Percentiles rank a stretch among this genome's conserved stretches.
These are phyloP conservation scores for Geosmithia putterillii DNA, from an alignment of 2,329 filamentous ascomycete genomes.

Conservation along the genomic window DNA sequence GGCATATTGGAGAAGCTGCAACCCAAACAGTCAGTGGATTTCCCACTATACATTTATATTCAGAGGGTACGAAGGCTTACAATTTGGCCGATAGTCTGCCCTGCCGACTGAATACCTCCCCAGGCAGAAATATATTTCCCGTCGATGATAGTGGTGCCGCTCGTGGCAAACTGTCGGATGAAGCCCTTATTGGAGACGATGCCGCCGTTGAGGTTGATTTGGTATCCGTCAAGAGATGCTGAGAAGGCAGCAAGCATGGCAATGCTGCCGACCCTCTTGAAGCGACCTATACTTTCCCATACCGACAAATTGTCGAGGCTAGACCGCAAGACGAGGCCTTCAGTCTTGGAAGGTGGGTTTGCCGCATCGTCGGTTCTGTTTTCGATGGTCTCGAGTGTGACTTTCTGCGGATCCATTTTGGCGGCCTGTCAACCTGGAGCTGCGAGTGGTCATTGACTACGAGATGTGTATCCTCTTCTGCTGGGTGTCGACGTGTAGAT, in stretches of 20 bases:
- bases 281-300: constrained; percentile 21
- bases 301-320: constrained; percentile 21
- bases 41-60: neutral
- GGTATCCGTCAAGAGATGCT: constrained; percentile 28
- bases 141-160: constrained; percentile 16
- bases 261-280: constrained; percentile 19
- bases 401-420: too few relatives aligned
- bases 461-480: too few relatives aligned
- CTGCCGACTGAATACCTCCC: constrained; percentile 24
- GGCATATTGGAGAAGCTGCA: constrained; percentile 16
- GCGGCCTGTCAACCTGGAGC: too few relatives aligned
- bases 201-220: constrained; percentile 4
- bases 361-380: neutral
- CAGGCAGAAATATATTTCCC: constrained; percentile 23
- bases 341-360: neutral
- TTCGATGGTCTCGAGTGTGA: neutral
- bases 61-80: neutral
- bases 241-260: constrained; percentile 27
- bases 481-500: too few relatives aligned
- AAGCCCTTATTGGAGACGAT: constrained; percentile 27
- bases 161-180: constrained; percentile 18
- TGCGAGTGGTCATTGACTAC: too few relatives aligned
- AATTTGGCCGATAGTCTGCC: constrained; percentile 18
- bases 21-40: constrained; percentile 1
- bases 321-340: constrained; percentile 17